Percentiles rank a stretch among this genome's conserved stretches.
These are phyloP conservation scores for Tolypocladium amazonense DNA, from an alignment of 2,329 filamentous ascomycete species.

Conservation along the genomic window DNA sequence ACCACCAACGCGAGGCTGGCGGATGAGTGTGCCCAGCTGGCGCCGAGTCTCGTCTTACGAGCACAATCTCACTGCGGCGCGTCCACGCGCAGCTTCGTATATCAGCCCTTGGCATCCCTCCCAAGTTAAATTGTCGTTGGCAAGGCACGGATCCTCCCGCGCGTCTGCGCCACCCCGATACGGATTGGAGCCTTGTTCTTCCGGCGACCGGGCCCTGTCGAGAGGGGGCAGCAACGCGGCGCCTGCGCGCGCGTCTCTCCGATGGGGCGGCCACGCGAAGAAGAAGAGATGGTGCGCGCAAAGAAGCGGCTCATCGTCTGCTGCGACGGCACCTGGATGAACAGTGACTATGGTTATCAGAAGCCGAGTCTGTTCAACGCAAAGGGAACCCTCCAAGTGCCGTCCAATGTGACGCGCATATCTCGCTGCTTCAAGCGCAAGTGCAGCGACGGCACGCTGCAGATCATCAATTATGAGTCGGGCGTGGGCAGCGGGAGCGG, in stretches of 20 bases:
- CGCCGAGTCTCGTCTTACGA: not conserved
- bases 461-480: constrained; percentile 51
- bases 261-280: not conserved
- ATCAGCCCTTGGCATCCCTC: not conserved
- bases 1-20: not conserved
- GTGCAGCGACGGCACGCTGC: constrained; percentile 39
- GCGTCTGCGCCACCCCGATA: not conserved
- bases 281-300: constrained; percentile 1
- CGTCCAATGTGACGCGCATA: constrained; percentile 52
- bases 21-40: not conserved
- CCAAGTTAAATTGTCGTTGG: not conserved
- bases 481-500: constrained; percentile 46
- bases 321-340: constrained; percentile 45
- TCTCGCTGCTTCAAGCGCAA: constrained; percentile 43
- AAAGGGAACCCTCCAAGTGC: constrained; percentile 33
- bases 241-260: not conserved
- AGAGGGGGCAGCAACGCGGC: not conserved
- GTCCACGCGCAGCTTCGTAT: not conserved
- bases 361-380: constrained; percentile 25
- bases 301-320: constrained; percentile 39
- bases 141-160: not conserved
- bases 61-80: not conserved
- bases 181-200: not conserved
- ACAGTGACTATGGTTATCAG: constrained; percentile 37
- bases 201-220: not conserved